Base-by-base conservation (phyloP, 169 alveolate genomes). In the Cryptosporidium sp. region DNA sequence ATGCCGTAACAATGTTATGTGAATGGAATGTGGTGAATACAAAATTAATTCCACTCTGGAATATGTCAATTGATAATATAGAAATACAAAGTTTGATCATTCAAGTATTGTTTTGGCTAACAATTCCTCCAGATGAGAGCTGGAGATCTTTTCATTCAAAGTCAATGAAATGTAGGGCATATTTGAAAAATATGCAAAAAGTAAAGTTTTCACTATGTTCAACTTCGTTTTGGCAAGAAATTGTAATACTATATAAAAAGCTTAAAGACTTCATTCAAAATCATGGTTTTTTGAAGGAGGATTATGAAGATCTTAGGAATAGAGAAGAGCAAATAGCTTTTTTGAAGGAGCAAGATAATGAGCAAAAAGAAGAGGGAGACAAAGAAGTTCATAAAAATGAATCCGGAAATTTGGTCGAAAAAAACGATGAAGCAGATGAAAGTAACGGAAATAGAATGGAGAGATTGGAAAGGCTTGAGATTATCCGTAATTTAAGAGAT, bases 121-220 rank as follows among this genome's bases (percentile, higher is more conserved):
- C 89, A 62, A 23, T 80, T 18, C 80, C 89, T 26, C 89, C 89
- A 16, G 75, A 80, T 62, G 89, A 80, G 21, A 62, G 59, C 62
- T 80, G 89, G 89, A 59, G 89, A 45, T 45, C 35, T 58, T 80
- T 43, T 62, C 74, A 62, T 65, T 59, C 73, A 43, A 80, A 80
- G 68, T 16, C 89, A 41, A 65, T 31, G 48, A 80, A 62, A 62
- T 80, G 73, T 48, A 67, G 33, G 14, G 65, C 89, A 37, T 80
- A 80, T 59, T 50, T 61, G 45, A 80, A 45, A 41, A 45, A 67
- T 80, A 59, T 62, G 65, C 89, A 80, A 45, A 59, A 45, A 62
- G 68, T 62, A 9, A 80, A 80, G 89, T 59, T 41, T 45, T 59
- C 89, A 29, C 37, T 80, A 14, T 61, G 71, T 10, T 80, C 61